Percentiles rank a stretch among this genome's conserved stretches.
Evolutionary conservation across 2,329 filamentous ascomycete genomes (phyloP).

Genomic region (Talaromyces sp.): DNA sequence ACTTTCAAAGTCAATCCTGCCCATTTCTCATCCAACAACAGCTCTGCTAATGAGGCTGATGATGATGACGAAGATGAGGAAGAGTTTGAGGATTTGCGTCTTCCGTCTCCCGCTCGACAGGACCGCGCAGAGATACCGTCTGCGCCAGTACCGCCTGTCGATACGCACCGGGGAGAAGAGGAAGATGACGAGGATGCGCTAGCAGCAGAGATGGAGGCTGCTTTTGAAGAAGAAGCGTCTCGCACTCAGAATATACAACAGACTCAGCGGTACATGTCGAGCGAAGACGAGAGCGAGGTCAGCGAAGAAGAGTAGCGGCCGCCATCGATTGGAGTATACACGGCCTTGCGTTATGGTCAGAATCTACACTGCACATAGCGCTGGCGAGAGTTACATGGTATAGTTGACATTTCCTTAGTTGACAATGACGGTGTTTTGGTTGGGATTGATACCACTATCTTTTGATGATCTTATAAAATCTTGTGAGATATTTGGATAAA

Average conservation of each 20-base stretch:
- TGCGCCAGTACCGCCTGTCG: not conserved
- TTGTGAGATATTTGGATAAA: not conserved
- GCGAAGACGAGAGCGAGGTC: constrained; percentile 57
- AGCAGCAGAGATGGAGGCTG: constrained; percentile 54
- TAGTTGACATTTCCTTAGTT: not conserved
- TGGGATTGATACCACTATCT: not conserved
- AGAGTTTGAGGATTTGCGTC: constrained; percentile 31
- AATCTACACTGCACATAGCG: constrained; percentile 1
- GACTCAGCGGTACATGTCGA: constrained; percentile 27
- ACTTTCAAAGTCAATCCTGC: constrained; percentile 35
- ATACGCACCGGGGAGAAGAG: constrained; percentile 16
- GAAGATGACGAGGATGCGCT: constrained; percentile 47
- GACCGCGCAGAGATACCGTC: constrained; percentile 11
- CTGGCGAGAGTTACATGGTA: not conserved
- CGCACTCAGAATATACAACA: constrained; percentile 21
- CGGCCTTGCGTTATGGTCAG: not conserved
- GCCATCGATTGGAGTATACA: not conserved
- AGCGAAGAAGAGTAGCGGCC: constrained; percentile 56
- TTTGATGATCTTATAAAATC: not conserved
- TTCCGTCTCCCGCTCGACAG: constrained; percentile 31
- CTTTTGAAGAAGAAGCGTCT: constrained; percentile 43
- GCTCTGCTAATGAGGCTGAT: constrained; percentile 27
- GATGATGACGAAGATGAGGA: constrained; percentile 24
- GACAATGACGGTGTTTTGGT: not conserved
- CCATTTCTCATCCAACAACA: constrained; percentile 38